These are phyloP conservation scores for Fusarium sp. DNA, from an alignment of 2,329 filamentous ascomycete species.

Conservation along the genomic window DNA sequence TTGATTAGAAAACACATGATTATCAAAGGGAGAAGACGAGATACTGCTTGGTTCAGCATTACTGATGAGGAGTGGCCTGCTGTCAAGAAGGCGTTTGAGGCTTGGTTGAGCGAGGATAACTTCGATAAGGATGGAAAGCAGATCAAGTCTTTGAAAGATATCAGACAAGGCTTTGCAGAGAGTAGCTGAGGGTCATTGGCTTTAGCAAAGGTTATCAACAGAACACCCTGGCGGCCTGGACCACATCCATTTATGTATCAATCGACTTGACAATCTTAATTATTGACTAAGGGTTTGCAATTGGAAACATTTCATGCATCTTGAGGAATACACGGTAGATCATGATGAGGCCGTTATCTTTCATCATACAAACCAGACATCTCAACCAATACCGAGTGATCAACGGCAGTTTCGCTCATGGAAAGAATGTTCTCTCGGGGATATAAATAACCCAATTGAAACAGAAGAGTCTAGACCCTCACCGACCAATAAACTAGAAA, in stretches of 20 bases:
- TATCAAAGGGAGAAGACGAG: slow-evolving; percentile 65
- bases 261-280: neutral
- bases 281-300: neutral
- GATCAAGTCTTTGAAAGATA: slow-evolving; percentile 56
- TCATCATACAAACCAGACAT: neutral
- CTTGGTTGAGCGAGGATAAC: slow-evolving; percentile 66
- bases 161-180: slow-evolving; percentile 13
- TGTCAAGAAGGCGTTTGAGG: slow-evolving; percentile 59
- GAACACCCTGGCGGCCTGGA: neutral
- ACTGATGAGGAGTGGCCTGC: slow-evolving; percentile 68
- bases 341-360: neutral
- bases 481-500: neutral
- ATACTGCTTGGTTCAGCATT: slow-evolving; percentile 71
- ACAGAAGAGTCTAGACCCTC: neutral
- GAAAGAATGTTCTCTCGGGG: neutral
- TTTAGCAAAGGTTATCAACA: neutral
- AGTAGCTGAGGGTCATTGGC: neutral
- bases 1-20: slow-evolving; percentile 65
- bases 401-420: neutral
- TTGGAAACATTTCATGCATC: neutral
- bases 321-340: neutral
- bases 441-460: neutral
- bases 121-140: slow-evolving; percentile 67
- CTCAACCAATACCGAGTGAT: neutral
- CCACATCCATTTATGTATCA: neutral